Evolutionary conservation across 2,329 filamentous ascomycete species (phyloP), one percentile per base, ranked within the genome.

Genomic region (Aureobasidium musti): DNA sequence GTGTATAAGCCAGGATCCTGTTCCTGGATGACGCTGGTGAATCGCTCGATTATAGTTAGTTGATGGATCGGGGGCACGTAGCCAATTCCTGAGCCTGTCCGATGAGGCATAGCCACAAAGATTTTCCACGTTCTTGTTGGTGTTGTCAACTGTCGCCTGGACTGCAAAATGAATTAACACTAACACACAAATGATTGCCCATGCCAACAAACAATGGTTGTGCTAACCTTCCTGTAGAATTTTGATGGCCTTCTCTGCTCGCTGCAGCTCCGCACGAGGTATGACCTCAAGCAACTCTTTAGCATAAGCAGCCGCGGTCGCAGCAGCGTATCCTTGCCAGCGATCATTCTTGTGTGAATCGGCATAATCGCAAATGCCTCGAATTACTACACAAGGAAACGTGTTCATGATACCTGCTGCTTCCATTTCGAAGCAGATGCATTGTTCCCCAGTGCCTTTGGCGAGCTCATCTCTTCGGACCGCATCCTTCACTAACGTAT

Each of bases 301-400:
- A 0, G 71, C 70, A 41, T 65, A 73, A 0, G 67, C 67, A 5
- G 72, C 72, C 17, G 72, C 72, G 1, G 61, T 69, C 17, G 64
- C 52, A 5, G 72, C 70, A 7, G 71, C 71, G 50, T 71, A 73
- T 4, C 39, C 23, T 39, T 73, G 70, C 72, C 71, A 73, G 0
- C 30, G 26, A 4, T 73, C 67, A 57, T 70, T 69, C 65, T 72
- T 73, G 67, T 73, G 71, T 5, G 68, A 69, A 45, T 73, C 72
- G 2, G 70, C 59, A 37, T 73, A 73, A 50, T 73, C 70, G 54
- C 68, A 73, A 21, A 73, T 69, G 6, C 71, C 72, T 2, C 71
- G 68, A 41, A 73, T 69, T 5, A 73, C 70, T 3, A 73, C 35
- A 68, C 67, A 76, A 5, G 67, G 66, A 45, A 68, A 68, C 47